Conservation (phyloP, 176 grass and related monocot species). For the Eleusine coracana region DNA sequence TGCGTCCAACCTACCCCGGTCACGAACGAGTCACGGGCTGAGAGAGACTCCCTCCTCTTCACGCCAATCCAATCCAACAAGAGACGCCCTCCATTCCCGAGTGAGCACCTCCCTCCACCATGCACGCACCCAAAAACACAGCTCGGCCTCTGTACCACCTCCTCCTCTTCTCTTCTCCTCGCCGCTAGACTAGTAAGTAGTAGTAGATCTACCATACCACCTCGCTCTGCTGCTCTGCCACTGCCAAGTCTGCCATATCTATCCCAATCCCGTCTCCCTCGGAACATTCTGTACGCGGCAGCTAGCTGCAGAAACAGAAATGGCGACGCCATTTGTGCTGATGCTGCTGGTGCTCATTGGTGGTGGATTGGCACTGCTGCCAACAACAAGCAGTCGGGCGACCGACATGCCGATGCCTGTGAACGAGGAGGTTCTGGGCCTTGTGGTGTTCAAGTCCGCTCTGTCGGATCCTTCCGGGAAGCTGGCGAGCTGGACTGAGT, state of each 20-base stretch:
- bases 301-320: constrained; percentile 33
- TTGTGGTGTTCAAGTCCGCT: constrained; percentile 78
- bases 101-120: not conserved
- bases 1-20: constrained; percentile 51
- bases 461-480: constrained; percentile 59
- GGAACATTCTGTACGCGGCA: constrained; percentile 26
- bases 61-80: constrained; percentile 30
- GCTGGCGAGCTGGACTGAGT: constrained; percentile 75
- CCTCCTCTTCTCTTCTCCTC: not conserved
- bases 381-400: not conserved
- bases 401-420: constrained; percentile 61
- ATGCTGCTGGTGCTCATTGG: not conserved
- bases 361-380: not conserved
- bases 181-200: not conserved
- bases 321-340: not conserved
- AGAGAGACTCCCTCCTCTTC: not conserved
- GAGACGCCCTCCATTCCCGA: not conserved
- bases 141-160: constrained; percentile 21
- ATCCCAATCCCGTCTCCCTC: not conserved
- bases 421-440: constrained; percentile 85
- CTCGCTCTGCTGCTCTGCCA: not conserved
- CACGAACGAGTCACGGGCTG: constrained; percentile 39
- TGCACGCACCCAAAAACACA: constrained; percentile 43
- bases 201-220: constrained; percentile 34
- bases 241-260: constrained; percentile 12